Evolutionary conservation across 23 red algal species (phyloP), one percentile per base, ranked within the genome.

Genomic region (Gracilariopsis chorda): DNA sequence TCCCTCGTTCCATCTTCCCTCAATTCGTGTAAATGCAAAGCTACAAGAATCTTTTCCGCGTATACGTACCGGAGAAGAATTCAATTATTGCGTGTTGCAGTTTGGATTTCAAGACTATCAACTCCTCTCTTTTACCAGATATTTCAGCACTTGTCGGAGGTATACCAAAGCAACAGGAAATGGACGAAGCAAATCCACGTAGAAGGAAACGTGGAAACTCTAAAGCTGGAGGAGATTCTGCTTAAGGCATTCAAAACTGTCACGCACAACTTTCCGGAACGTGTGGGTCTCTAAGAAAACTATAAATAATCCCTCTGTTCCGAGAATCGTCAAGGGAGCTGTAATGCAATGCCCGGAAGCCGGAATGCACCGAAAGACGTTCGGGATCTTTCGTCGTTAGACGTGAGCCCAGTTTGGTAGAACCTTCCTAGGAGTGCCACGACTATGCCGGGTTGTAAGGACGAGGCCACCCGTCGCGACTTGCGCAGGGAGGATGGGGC

Each of bases 211-310:
- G 11, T n/a, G 3, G 8, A 34, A 27, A 34, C 8, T n/a, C 11
- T 33, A 11, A 33, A 64, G 5, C 10, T 64, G 24, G 59, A 64
- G 16, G 59, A 64, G 37, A 27, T 35, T n/a, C 59, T 64, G 24
- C 11, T 64, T 16, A 64, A 64, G 24, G 27, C n/a, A 3, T 33
- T 64, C 27, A 64, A 27, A 3, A 64, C 59, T 4, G 37, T 64
- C 2, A 64, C 59, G 27, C 59, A 53, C 0, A 41, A 58, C 34
- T 81, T 36, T 33, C 46, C 43, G 5, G 32, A 51, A 42, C 0
- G 77, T 81, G 47, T 41, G 4, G 16, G 49, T 76, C 42, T 76
- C 69, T 25, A 76, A 76, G 40, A 48, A 76, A 48, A 76, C 69
- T 34, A 28, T 76, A 25, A 25, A 51, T 41, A 41, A 76, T 21